These are phyloP conservation scores for Trifolium pratense DNA, from an alignment of 306 rosid genomes.

Conservation along the genomic window DNA sequence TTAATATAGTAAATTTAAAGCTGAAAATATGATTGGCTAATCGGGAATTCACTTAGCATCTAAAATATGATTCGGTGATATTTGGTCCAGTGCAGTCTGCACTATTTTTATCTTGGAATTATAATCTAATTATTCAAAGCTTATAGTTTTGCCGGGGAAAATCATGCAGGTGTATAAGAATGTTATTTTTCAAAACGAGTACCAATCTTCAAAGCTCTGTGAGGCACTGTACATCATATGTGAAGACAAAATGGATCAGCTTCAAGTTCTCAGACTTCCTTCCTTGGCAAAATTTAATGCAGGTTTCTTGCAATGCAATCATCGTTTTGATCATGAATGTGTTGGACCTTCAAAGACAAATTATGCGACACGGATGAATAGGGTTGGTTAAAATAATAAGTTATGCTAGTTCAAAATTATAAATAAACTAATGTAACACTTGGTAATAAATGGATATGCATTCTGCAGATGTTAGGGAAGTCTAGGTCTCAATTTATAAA, in stretches of 20 bases:
- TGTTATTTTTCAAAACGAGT: conserved; percentile 67
- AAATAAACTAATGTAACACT: neutral
- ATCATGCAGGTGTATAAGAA: conserved; percentile 63
- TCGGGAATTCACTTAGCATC: neutral
- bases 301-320: conserved; percentile 84
- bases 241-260: conserved; percentile 93
- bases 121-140: neutral
- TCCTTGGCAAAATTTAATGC: conserved; percentile 97
- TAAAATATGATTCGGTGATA: too few species aligned
- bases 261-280: conserved; percentile 91
- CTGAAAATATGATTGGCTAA: conserved; percentile 9
- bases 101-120: too few species aligned
- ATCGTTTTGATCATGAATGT: conserved; percentile 74
- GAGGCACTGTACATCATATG: conserved; percentile 80
- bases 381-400: conserved; percentile 54
- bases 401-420: neutral
- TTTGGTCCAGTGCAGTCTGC: too few species aligned
- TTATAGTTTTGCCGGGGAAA: conserved; percentile 33
- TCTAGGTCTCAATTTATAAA: conserved; percentile 79
- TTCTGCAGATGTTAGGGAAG: conserved; percentile 73
- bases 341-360: conserved; percentile 85
- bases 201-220: conserved; percentile 86
- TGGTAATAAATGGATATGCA: conserved; percentile 45
- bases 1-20: conserved; percentile 12
- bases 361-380: conserved; percentile 81